Conservation (phyloP, 139 green algal species). For the Closterium sp. region DNA sequence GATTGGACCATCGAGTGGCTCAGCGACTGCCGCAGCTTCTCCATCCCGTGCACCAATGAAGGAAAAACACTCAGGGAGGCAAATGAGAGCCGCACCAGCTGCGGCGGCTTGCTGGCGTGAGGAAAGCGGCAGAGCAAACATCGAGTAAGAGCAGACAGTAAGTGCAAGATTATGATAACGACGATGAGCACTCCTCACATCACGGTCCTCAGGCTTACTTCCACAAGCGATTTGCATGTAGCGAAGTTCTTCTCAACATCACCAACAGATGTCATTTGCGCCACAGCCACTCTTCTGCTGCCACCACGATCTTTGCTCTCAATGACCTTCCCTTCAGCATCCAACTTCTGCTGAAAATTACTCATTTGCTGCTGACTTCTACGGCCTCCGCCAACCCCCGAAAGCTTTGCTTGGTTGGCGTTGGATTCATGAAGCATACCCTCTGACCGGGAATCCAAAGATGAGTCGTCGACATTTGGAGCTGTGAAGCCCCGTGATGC, state of each 20-base stretch:
- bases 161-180: not conserved
- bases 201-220: not conserved
- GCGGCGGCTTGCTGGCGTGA: conserved; percentile 28
- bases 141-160: not conserved
- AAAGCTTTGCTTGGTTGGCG: not conserved
- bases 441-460: not conserved
- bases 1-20: conserved; percentile 71
- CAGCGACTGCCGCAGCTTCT: conserved; percentile 68
- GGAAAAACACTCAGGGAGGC: conserved; percentile 90
- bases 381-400: not conserved
- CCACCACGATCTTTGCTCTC: not conserved
- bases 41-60: conserved; percentile 73
- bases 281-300: conserved; percentile 39
- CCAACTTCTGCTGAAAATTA: not conserved
- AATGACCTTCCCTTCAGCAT: not conserved
- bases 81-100: conserved; percentile 72
- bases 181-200: too few relatives aligned
- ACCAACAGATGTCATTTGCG: conserved; percentile 46
- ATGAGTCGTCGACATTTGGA: not conserved
- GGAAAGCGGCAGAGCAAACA: not conserved
- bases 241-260: conserved; percentile 37
- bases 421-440: not conserved
- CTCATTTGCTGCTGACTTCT: not conserved
- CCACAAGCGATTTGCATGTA: conserved; percentile 19
- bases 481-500: not conserved